Conservation (phyloP, 352 stramenopile genomes). For the Globisporangium canariense region DNA sequence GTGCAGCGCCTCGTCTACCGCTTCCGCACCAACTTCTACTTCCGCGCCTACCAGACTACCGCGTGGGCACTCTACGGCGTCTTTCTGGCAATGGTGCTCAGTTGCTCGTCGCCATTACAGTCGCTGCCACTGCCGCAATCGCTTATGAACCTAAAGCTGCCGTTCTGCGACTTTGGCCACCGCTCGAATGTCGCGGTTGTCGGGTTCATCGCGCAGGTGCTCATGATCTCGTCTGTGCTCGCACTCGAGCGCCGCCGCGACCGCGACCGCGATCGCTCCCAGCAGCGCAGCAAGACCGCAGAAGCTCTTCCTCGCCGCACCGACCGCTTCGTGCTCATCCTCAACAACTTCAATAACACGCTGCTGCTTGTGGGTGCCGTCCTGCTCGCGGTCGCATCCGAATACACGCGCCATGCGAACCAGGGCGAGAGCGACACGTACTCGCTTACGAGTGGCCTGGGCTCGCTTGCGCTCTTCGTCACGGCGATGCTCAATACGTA, state of each 20-base stretch:
- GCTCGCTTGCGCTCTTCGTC: constrained; percentile 66
- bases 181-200: constrained; percentile 52
- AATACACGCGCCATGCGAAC: constrained; percentile 40
- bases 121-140: not conserved
- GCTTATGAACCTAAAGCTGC: constrained; percentile 13
- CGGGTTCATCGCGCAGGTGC: constrained; percentile 68
- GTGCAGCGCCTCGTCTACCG: constrained; percentile 17
- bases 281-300: not conserved
- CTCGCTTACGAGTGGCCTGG: constrained; percentile 50
- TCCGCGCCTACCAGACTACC: constrained; percentile 64
- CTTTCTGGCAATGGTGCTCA: constrained; percentile 45
- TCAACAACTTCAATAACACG: constrained; percentile 89
- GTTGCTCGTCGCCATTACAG: constrained; percentile 26
- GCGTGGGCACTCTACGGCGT: constrained; percentile 54
- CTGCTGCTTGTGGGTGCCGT: constrained; percentile 67
- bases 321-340: constrained; percentile 58
- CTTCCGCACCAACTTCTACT: constrained; percentile 51
- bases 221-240: constrained; percentile 78
- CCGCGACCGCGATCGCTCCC: constrained; percentile 15
- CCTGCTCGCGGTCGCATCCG: constrained; percentile 53
- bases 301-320: not conserved
- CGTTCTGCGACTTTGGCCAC: constrained; percentile 41
- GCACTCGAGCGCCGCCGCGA: constrained; percentile 49
- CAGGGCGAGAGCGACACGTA: constrained; percentile 31
- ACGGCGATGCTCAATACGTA: constrained; percentile 84